Percentiles rank a stretch among this genome's conserved stretches.
Conservation (phyloP, 148 eudicot genomes). For the Chenopodium quinoa region DNA sequence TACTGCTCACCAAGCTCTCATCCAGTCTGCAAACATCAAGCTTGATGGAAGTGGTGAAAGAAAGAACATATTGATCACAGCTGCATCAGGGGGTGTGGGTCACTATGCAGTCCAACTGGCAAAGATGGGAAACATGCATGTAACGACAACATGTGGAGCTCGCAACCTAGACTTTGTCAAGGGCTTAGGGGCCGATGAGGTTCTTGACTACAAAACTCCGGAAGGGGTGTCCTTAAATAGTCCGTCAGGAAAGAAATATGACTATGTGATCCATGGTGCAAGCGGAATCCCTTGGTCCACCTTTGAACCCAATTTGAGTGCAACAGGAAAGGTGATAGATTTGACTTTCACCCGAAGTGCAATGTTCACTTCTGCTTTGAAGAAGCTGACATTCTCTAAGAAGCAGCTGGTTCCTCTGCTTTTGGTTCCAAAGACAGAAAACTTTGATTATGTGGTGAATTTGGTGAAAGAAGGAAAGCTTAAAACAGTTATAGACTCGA, state of each 20-base stretch:
- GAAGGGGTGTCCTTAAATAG: constrained; percentile 67
- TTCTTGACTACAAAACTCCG: constrained; percentile 71
- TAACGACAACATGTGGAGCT: constrained; percentile 76
- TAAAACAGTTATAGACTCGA: constrained; percentile 70
- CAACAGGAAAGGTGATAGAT: constrained; percentile 58
- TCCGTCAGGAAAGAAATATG: constrained; percentile 70
- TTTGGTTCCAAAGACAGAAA: constrained; percentile 38
- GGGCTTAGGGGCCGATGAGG: constrained; percentile 75
- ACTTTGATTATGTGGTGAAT: constrained; percentile 53
- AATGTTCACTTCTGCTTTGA: constrained; percentile 52
- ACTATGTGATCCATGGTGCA: constrained; percentile 62
- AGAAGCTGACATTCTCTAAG: constrained; percentile 58
- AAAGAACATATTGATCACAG: constrained; percentile 60
- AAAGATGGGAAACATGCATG: constrained; percentile 73
- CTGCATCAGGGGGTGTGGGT: constrained; percentile 79
- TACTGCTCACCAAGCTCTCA: constrained; percentile 69
- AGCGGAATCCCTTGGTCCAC: constrained; percentile 59
- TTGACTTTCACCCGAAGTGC: constrained; percentile 41
- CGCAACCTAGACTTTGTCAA: constrained; percentile 64
- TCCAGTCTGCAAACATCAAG: constrained; percentile 44
- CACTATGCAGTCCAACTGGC: constrained; percentile 82
- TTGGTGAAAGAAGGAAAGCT: constrained; percentile 67
- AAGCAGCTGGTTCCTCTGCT: constrained; percentile 58
- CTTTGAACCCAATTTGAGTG: constrained; percentile 54
- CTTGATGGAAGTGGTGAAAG: constrained; percentile 54